Conservation (phyloP, 495 filamentous ascomycete genomes). For the Apodospora peruviana region DNA sequence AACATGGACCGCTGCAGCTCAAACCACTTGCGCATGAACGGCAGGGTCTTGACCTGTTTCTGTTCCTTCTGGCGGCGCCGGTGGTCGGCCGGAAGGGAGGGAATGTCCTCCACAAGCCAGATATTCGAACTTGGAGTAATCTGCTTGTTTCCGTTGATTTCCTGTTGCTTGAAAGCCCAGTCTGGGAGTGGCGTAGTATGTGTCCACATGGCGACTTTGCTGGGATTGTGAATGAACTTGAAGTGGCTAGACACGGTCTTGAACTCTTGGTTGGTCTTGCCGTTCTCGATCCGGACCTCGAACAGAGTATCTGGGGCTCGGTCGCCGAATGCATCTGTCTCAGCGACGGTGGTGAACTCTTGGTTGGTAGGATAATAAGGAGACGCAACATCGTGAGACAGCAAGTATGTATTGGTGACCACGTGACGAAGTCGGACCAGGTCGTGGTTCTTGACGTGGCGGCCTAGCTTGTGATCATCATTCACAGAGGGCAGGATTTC, state of each 20-base stretch:
- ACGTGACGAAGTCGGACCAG: constrained; percentile 83
- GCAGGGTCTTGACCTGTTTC: constrained; percentile 69
- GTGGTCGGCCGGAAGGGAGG: constrained; percentile 63
- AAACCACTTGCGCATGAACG: constrained; percentile 91
- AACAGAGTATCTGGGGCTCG: constrained; percentile 89
- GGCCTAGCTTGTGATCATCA: constrained; percentile 48
- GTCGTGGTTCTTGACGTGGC: constrained; percentile 76
- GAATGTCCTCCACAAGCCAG: constrained; percentile 90
- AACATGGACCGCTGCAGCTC: constrained; percentile 98
- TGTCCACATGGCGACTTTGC: constrained; percentile 98
- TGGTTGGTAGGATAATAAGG: constrained; percentile 97
- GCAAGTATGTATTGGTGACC: constrained; percentile 76
- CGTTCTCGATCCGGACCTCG: constrained; percentile 84
- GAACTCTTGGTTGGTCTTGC: constrained; percentile 77
- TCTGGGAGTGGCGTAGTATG: constrained; percentile 89
- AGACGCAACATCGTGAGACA: constrained; percentile 98
- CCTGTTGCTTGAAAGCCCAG: constrained; percentile 94
- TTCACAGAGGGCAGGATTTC: constrained; percentile 68
- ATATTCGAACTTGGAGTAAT: constrained; percentile 82
- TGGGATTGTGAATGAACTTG: constrained; percentile 89
- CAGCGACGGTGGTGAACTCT: constrained; percentile 82
- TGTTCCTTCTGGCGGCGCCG: constrained; percentile 66
- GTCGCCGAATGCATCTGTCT: constrained; percentile 67
- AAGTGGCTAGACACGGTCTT: constrained; percentile 85
- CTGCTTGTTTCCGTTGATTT: constrained; percentile 99